Evolutionary conservation across 495 filamentous ascomycete genomes (phyloP).

Genomic region (Podospora comata): DNA sequence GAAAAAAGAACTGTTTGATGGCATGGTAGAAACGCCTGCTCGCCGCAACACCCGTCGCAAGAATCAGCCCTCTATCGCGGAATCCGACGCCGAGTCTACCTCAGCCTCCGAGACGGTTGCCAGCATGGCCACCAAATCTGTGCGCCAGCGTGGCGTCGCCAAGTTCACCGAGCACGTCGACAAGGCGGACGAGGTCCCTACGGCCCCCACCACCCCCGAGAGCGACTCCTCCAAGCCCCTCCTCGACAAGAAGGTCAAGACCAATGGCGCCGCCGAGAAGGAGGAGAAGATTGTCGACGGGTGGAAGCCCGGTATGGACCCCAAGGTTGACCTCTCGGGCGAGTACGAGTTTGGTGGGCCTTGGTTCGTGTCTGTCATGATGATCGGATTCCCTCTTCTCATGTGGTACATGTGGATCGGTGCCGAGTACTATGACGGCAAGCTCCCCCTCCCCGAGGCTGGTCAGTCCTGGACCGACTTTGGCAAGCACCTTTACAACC

Average conservation of each 20-base stretch:
- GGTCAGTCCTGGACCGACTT: constrained; percentile 69
- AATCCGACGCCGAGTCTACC: constrained; percentile 45
- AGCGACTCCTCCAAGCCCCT: constrained; percentile 27
- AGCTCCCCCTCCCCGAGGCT: constrained; percentile 64
- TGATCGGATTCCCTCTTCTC: constrained; percentile 84
- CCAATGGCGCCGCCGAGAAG: constrained; percentile 29
- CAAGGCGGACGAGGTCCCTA: constrained; percentile 28
- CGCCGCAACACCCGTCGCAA: constrained; percentile 42
- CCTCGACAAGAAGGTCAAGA: constrained; percentile 22
- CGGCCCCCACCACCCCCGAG: constrained; percentile 29
- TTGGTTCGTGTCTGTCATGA: constrained; percentile 71
- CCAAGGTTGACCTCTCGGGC: constrained; percentile 74
- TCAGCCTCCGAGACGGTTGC: constrained; percentile 35
- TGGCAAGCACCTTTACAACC: constrained; percentile 57
- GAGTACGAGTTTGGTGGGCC: constrained; percentile 89
- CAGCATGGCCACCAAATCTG: constrained; percentile 25
- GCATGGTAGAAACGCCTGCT: constrained; percentile 48
- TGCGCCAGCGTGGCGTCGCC: constrained; percentile 38
- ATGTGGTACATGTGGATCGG: constrained; percentile 99
- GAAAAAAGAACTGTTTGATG: constrained; percentile 52
- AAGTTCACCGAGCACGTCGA: constrained; percentile 48
- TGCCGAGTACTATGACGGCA: constrained; percentile 82
- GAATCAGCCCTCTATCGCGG: constrained; percentile 37
- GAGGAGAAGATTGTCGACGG: constrained; percentile 57
- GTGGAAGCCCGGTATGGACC: constrained; percentile 65